Percentiles rank a stretch among this genome's conserved stretches.
Evolutionary conservation across 202 grass and related monocot species (phyloP).

Genomic region (Dendrocalamus latiflorus): DNA sequence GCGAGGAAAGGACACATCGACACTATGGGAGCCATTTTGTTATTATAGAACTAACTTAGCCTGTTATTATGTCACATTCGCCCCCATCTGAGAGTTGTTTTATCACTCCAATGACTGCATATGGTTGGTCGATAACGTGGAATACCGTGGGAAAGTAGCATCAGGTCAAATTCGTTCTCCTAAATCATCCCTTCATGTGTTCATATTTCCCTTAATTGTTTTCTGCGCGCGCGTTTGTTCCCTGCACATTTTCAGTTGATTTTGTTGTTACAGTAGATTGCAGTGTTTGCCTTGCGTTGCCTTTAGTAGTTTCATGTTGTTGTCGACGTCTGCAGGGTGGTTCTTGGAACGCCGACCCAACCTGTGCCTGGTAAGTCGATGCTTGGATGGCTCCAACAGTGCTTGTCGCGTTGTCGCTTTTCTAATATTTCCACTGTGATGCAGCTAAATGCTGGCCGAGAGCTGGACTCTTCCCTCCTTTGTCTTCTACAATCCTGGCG

Average conservation of each 20-base stretch:
- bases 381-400: neutral
- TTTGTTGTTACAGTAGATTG: neutral
- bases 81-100: conserved; percentile 38
- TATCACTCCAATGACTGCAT: conserved; percentile 36
- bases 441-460: neutral
- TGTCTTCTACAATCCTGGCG: neutral
- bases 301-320: neutral
- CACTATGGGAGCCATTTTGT: conserved; percentile 46
- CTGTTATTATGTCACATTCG: conserved; percentile 27
- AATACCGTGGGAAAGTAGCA: conserved; percentile 18
- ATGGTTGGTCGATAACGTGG: conserved; percentile 38
- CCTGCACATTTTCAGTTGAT: neutral
- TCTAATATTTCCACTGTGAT: neutral
- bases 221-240: neutral
- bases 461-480: neutral
- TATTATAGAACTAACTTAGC: conserved; percentile 67
- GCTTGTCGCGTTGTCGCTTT: neutral
- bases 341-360: neutral
- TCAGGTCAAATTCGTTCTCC: conserved; percentile 10
- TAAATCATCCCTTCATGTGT: neutral
- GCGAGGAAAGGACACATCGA: conserved; percentile 16
- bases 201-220: neutral
- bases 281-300: neutral
- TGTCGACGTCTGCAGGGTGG: too few species aligned
- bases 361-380: neutral